Base-by-base conservation (phyloP, 2,329 filamentous ascomycete species). In the Aspergillus piperis region DNA sequence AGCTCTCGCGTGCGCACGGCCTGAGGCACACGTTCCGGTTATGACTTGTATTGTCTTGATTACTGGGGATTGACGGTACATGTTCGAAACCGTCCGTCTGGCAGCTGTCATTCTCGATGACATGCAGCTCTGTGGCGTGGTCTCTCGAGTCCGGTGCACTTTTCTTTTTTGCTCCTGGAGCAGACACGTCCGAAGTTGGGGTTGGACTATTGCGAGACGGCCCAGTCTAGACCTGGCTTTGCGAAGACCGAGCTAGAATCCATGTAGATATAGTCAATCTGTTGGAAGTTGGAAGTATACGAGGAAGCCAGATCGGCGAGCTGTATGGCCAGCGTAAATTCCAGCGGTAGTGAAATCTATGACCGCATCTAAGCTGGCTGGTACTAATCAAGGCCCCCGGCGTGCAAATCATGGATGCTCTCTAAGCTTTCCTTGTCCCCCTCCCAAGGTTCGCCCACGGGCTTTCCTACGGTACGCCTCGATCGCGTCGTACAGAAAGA, bases 21-120 rank as follows among this genome's bases (percentile, higher is more conserved):
- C 68, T 64, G 52, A 66, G 62, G 64, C 61, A 62, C 61, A 57
- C 36, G 49, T 65, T 68, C 62, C 44, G 39, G 51, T 59, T 17
- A 39, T 47, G 11, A 27, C 55, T 41, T 54, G 39, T 52, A 41
- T 59, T 30, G 23, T 32, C 13, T 51, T 41, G 55, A 50, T 13
- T 13, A 36, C 32, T 36, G 32, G 32, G 10, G 32, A 36, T 10
- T 36, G 32, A 11, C 32, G 32, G 32, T 36, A 36, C 32, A 36
- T 13, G 32, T 13, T 36, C 11, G 32, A 36, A 15, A 49, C 36
- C 17, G 38, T 21, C 47, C 25, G 39, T 19, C 11, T 36, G 49
- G 25, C 23, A 5, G 30, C 32, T 53, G 41, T 54, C 49, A 48
- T 54, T 48, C 50, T 48, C 15, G 49, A 53, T 49, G 48, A 51